Base-by-base conservation (phyloP, 495 filamentous ascomycete genomes). In the Trichocladium antarcticum region DNA sequence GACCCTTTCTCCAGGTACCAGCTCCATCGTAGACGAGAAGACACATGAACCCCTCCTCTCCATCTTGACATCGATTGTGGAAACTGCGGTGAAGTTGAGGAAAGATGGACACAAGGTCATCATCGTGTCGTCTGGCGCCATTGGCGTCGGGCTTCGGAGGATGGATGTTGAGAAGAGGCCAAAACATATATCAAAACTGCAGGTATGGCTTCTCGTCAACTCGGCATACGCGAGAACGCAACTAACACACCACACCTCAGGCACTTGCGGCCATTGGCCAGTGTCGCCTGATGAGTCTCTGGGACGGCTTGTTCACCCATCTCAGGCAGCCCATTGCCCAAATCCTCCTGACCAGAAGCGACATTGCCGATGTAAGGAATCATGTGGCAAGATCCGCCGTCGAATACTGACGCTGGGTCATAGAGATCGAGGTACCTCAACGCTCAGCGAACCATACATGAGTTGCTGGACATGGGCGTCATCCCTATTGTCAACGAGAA, bases 401-500 rank as follows among this genome's bases (percentile, higher is more conserved):
- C 4, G 6, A 14, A 20, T 46, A 24, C 53, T 53, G 38, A 32
- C 53, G 59, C 24, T 16, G 6, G 6, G 9, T 42, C 1, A 1
- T 46, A 92, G 84, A 80, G 86, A 51, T 92, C 89, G 31, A 83
- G 95, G 77, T 98, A 97, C 67, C 74, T 87, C 51, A 97, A 97
- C 69, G 92, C 92, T 1, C 86, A 93, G 67, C 96, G 94, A 58
- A 96, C 92, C 1, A 82, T 98, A 53, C 71, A 77, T 31, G 88
- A 95, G 65, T 74, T 98, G 17, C 73, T 98, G 29, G 80, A 86
- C 50, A 95, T 96, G 92, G 87, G 87, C 1, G 89, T 96, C 11
- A 92, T 98, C 51, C 93, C 92, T 2, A 95, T 98, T 54, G 92
- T 98, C 50, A 98, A 98, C 57, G 92, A 98, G 66, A 98, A 98